A percentile compares a stretch with the other conserved stretches of the same genome.
These are phyloP conservation scores for Aspergillus felis DNA, from an alignment of 2,329 filamentous ascomycete genomes.

Conservation along the genomic window DNA sequence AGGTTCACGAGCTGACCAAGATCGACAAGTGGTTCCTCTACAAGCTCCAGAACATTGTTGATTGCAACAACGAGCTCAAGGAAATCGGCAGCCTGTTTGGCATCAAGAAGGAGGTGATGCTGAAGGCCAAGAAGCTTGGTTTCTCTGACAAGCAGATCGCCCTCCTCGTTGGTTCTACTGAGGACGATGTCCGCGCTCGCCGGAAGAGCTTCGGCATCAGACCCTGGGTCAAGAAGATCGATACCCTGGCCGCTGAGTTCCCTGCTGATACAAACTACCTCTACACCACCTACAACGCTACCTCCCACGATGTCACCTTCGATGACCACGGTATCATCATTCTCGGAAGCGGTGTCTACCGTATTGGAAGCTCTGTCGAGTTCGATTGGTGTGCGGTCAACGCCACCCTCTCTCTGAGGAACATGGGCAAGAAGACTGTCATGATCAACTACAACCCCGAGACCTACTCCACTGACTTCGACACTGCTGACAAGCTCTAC, in stretches of 20 bases:
- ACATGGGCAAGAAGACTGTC: conserved; percentile 92
- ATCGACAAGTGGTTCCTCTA: conserved; percentile 99
- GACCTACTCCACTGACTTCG: conserved; percentile 78
- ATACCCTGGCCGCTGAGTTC: conserved; percentile 95
- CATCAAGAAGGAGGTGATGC: conserved; percentile 81
- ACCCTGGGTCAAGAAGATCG: conserved; percentile 98
- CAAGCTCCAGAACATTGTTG: conserved; percentile 96
- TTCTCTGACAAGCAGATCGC: conserved; percentile 98
- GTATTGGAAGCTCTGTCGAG: conserved; percentile 95
- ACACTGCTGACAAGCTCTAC: conserved; percentile 85
- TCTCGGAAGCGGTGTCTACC: conserved; percentile 91
- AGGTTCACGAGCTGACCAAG: conserved; percentile 89
- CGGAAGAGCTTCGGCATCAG: conserved; percentile 83
- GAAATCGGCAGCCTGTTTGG: conserved; percentile 76
- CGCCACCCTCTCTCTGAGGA: conserved; percentile 73
- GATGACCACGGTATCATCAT: conserved; percentile 88
- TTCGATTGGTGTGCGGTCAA: conserved; percentile 99
- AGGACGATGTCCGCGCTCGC: conserved; percentile 83
- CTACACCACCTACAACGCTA: conserved; percentile 97
- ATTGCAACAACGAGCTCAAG: conserved; percentile 83
- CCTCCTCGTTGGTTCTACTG: conserved; percentile 74
- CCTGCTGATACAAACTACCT: conserved; percentile 92
- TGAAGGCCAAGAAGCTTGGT: conserved; percentile 93
- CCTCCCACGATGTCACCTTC: conserved; percentile 87
- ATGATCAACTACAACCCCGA: conserved; percentile 96